A percentile compares a stretch with the other conserved stretches of the same genome.
phyloP scores from a whole-genome alignment of 1,139 yeast species.

The Yamadazyma sp. region DNA sequence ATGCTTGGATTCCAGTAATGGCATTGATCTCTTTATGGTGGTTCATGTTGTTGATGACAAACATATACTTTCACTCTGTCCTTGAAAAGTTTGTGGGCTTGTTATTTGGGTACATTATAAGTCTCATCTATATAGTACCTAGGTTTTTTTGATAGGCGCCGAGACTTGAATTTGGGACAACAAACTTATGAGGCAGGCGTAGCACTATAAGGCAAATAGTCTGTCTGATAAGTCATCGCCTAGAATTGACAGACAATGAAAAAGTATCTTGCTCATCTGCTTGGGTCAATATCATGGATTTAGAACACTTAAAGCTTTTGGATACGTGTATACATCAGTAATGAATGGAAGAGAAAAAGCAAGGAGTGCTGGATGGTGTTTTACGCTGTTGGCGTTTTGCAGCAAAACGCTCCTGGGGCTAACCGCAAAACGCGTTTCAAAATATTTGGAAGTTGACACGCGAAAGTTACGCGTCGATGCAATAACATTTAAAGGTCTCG shows the following conservation, averaged over 20 bases:
- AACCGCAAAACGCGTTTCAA: not conserved
- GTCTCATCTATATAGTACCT: constrained; percentile 7
- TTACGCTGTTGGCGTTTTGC: not conserved
- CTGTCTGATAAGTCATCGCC: too few species aligned
- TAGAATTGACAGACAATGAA: too few species aligned
- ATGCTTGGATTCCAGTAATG: constrained; percentile 47
- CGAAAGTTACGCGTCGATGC: constrained; percentile 1
- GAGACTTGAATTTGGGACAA: too few species aligned
- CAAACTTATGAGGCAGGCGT: too few species aligned
- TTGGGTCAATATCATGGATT: too few species aligned
- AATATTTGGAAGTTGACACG: not conserved
- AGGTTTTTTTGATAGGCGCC: not conserved
- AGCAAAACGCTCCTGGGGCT: not conserved
- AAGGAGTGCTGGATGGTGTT: not conserved
- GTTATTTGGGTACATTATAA: constrained; percentile 48
- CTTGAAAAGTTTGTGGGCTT: constrained; percentile 71
- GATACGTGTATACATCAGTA: too few species aligned
- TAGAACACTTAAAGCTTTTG: too few species aligned
- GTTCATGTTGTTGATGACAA: constrained; percentile 86
- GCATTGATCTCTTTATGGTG: constrained; percentile 64
- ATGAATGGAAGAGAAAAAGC: not conserved
- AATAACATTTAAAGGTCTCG: not conserved
- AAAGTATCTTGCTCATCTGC: too few species aligned
- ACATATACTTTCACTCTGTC: constrained; percentile 80
- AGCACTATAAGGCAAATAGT: too few species aligned